phyloP scores from a whole-genome alignment of 202 grass and related monocot genomes.

The Thinopyrum obtusiflorum region DNA sequence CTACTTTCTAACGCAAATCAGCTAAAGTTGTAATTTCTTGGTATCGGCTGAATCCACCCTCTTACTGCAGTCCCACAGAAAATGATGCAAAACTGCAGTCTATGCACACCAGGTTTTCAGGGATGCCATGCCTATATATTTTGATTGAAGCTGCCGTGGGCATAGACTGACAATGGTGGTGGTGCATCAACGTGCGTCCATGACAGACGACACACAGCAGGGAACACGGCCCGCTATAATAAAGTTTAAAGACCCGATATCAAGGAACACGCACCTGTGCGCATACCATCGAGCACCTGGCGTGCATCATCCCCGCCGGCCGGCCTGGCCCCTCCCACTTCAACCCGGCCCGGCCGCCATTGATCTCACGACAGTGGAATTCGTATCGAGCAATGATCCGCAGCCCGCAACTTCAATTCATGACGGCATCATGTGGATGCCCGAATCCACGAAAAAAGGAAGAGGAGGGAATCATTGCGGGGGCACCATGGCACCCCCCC shows the following conservation, averaged over 20 bases:
- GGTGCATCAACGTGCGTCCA: too few species aligned
- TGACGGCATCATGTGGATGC: too few species aligned
- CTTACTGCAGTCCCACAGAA: background rate
- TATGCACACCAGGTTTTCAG: background rate
- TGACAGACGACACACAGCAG: too few species aligned
- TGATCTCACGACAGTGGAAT: too few species aligned
- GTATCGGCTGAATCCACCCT: background rate
- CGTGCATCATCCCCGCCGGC: background rate
- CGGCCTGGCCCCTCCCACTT: background rate
- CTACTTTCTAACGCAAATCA: background rate
- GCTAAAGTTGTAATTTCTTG: background rate
- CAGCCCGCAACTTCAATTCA: too few species aligned
- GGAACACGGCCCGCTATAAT: background rate
- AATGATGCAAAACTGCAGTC: background rate
- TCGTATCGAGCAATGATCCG: too few species aligned
- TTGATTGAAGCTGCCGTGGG: too few species aligned
- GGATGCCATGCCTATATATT: background rate
- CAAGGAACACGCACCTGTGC: constrained; percentile 22
- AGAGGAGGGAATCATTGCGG: too few species aligned
- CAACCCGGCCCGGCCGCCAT: too few species aligned
- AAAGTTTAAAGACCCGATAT: background rate
- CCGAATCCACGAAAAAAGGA: too few species aligned
- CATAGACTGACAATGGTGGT: background rate
- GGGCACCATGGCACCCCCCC: too few species aligned
- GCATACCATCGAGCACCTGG: constrained; percentile 42